Evolutionary conservation across 805 yeast genomes (phyloP).

Genomic region (Metschnikowia noctiluminum): DNA sequence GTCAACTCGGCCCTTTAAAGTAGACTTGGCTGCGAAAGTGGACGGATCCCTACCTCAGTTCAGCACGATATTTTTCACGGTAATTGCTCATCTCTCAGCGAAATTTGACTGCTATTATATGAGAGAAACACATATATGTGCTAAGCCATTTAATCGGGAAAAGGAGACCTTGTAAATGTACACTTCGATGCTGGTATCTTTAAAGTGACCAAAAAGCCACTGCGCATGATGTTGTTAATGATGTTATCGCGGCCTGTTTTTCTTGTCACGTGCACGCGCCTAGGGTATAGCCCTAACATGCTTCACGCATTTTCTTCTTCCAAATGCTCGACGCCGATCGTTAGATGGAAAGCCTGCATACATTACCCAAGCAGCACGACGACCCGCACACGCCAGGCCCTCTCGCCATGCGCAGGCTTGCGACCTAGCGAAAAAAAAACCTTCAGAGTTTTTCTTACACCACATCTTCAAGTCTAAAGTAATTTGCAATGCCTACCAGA

Average conservation of each 20-base stretch:
- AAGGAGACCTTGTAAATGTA: no score
- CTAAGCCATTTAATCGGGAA: no score
- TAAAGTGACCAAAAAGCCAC: not conserved
- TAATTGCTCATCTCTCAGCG: no score
- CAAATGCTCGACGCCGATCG: not conserved
- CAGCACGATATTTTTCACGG: no score
- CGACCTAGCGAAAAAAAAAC: conserved; percentile 15
- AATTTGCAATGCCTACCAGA: conserved; percentile 88
- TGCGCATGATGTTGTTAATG: not conserved
- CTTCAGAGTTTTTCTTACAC: conserved; percentile 9
- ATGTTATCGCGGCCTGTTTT: not conserved
- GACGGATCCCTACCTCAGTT: not conserved
- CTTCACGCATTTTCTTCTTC: not conserved
- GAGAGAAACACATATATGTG: no score
- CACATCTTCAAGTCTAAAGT: conserved; percentile 12
- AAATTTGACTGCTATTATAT: no score
- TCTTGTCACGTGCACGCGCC: conserved; percentile 12
- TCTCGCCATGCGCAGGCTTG: conserved; percentile 7
- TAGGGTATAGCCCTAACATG: conserved; percentile 15
- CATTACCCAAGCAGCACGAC: not conserved
- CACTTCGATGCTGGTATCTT: no score
- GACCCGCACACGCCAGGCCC: conserved; percentile 9
- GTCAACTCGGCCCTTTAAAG: no score
- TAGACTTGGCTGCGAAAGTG: not conserved
- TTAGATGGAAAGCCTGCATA: conserved; percentile 4